A percentile compares a stretch with the other conserved stretches of the same genome.
Evolutionary conservation across 345 rosid genomes (phyloP).

Genomic region (Salix arbutifolia): DNA sequence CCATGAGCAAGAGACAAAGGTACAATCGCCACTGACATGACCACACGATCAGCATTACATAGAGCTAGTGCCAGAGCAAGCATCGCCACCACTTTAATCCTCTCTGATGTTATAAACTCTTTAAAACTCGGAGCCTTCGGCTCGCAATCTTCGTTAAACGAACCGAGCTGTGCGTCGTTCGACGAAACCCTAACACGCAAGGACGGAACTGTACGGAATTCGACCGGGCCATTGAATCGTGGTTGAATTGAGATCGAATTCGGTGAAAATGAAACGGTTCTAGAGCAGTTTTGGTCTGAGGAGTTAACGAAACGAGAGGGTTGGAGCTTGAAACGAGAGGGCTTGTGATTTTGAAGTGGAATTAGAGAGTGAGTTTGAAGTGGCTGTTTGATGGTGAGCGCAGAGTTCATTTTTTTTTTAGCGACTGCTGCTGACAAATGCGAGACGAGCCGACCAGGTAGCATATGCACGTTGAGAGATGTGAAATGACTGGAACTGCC

Average conservation of each 20-base stretch:
- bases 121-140: constrained; percentile 41
- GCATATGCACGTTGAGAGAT: too few species aligned
- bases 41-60: constrained; percentile 86
- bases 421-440: not conserved
- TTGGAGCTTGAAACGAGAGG: not conserved
- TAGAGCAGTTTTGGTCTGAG: constrained; percentile 1
- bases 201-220: constrained; percentile 13
- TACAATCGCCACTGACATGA: constrained; percentile 92
- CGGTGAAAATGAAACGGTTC: constrained; percentile 7
- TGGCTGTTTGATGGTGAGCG: constrained; percentile 1
- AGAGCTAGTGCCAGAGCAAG: constrained; percentile 79
- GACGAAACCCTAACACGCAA: constrained; percentile 44
- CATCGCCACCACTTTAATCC: constrained; percentile 89
- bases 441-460: not conserved
- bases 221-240: constrained; percentile 8
- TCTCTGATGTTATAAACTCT: constrained; percentile 91
- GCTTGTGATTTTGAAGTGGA: not conserved
- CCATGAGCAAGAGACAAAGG: constrained; percentile 80
- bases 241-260: constrained; percentile 8
- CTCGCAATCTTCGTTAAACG: constrained; percentile 25
- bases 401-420: not conserved
- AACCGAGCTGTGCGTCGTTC: constrained; percentile 39
- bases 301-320: constrained; percentile 9
- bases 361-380: not conserved
- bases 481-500: not conserved